Base-by-base conservation (phyloP, 2,329 filamentous ascomycete species). In the Arachnopeziza araneosa region DNA sequence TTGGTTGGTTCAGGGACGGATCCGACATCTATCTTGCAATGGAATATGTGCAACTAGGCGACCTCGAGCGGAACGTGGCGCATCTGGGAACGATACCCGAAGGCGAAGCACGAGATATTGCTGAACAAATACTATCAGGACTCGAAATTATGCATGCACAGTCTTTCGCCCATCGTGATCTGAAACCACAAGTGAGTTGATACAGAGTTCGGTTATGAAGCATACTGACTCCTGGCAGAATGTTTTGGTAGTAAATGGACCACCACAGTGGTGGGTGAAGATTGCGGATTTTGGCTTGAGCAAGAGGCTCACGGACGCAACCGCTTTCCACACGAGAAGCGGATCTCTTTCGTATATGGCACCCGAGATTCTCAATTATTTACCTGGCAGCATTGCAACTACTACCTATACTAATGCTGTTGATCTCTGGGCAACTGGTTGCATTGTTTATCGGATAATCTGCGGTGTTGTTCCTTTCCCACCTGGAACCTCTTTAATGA, bases 201-300 rank as follows among this genome's bases (percentile, higher is more conserved):
- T 14, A 44, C 36, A 4, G 12, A 8, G 10, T 14, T 44, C 17
- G 17, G 12, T n/a, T 5, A 44, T 17, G 12, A 17, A 14, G 17
- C 17, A 7, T 44, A 7, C 17, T 44, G 10, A 44, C 36, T 44
- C 12, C 17, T 44, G 3, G 36, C 17, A 44, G 36, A 44, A 44
- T 19, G 36, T 44, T 44, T 12, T 44, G 10, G 36, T 44, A 14
- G 36, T 44, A 3, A 44, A 44, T 14, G 36, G 36, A 4, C 36
- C 50, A 7, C 60, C 60, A 1, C 2, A 14, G 0, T 76, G 93
- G 58, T 90, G 93, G 71, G 86, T 97, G 70, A 97, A 97, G 74
- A 83, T 98, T 54, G 93, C 92, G 36, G 93, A 98, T 86, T 98
- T 98, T 70, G 93, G 93, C 80, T 85, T 98, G 51, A 68, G 62